Evolutionary conservation across 2,329 filamentous ascomycete genomes (phyloP), one percentile per base, ranked within the genome.

Genomic region (Epichloe sibirici): DNA sequence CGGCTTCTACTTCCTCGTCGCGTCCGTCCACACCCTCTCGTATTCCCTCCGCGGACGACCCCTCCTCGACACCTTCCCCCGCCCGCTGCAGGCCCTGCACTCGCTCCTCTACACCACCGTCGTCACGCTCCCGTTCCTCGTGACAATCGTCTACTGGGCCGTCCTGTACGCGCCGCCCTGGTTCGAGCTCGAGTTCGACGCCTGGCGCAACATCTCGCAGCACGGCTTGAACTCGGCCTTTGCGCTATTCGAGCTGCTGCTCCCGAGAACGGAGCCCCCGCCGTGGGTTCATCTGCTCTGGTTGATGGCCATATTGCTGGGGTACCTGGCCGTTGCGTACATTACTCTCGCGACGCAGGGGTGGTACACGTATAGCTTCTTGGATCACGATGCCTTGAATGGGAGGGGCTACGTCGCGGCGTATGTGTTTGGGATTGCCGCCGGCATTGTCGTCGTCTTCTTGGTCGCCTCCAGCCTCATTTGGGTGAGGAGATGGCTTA

Each of bases 361-460:
- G 3, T 88, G 85, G 64, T 94, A 90, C 66, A 77, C 85, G 0
- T 95, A 95, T 69, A 65, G 62, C 53, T 95, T 95, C 69, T 76
- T 95, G n/a, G 76, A 95, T 64, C 75, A 81, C 1, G 67, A 77
- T 48, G 74, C 75, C 15, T 64, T 73, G 31, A 76, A 74, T 0
- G 69, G 67, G 17, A 59, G 63, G 31, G 67, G 63, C 40, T 59
- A 73, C 6, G 81, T 90, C 3, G 78, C 81, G 1, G 85, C 71
- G 2, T 88, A 86, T 62, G 77, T 81, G 48, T 67, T 87, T 48
- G 77, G 76, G 7, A 81, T 85, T 47, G 68, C 76, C 3, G 71
- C 71, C 0, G 79, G 69, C 6, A 73, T 74, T 17, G 57, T 77
- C 38, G 58, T 82, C 23, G 66, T 82, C 39, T 85, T 81, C 59